A percentile compares a stretch with the other conserved stretches of the same genome.
These are phyloP conservation scores for Crucihimalaya himalaica DNA, from an alignment of 345 rosid species.

Conservation along the genomic window DNA sequence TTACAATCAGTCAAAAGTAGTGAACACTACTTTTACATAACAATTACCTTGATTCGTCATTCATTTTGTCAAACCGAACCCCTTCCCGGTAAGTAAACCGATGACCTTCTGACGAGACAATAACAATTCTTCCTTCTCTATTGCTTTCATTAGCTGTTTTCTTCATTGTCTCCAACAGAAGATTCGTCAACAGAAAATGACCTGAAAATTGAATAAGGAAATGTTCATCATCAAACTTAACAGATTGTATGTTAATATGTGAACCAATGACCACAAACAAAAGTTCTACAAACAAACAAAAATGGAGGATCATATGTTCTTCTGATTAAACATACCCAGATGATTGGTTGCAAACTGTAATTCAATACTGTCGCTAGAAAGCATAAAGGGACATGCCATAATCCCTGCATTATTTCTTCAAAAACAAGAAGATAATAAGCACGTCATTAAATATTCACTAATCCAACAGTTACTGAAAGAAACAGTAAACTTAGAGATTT, in stretches of 20 bases:
- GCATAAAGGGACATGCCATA: conserved; percentile 60
- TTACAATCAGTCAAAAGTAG: not conserved
- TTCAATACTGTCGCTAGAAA: conserved; percentile 55
- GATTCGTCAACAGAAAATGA: conserved; percentile 72
- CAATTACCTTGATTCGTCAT: conserved; percentile 61
- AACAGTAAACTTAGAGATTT: conserved; percentile 6
- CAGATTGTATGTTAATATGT: not conserved
- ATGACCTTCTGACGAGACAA: conserved; percentile 72
- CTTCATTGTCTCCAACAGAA: conserved; percentile 74
- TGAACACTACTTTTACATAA: conserved; percentile 7
- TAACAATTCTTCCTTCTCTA: conserved; percentile 73
- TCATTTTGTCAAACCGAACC: conserved; percentile 62
- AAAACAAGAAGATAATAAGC: conserved; percentile 11
- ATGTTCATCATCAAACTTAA: not conserved
- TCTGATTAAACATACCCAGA: conserved; percentile 43
- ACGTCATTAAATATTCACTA: not conserved
- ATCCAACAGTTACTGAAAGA: not conserved
- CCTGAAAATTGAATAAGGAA: conserved; percentile 42
- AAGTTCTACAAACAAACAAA: not conserved
- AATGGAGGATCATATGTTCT: not conserved
- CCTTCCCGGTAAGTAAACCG: conserved; percentile 57
- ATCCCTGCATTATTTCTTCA: conserved; percentile 71
- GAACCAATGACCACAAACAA: not conserved
- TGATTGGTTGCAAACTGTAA: conserved; percentile 66
- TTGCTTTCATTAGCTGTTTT: conserved; percentile 56